Base-by-base conservation (phyloP, 345 rosid genomes). In the Mercurialis annua region DNA sequence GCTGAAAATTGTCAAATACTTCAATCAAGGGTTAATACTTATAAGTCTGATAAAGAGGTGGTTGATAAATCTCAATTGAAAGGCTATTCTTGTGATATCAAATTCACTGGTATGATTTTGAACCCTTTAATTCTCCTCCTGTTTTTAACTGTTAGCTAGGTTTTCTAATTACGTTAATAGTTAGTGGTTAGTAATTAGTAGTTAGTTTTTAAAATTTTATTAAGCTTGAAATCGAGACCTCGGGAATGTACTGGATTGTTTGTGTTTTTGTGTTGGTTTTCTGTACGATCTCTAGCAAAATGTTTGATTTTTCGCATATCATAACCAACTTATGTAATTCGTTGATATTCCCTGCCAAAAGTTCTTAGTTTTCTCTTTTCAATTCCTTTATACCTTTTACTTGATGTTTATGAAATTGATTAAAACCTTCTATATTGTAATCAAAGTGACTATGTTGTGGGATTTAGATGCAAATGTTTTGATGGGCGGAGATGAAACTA, bases 1-100 rank as follows among this genome's bases (percentile, higher is more conserved):
- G 81, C 67, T 2, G 92, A 86, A 6, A 90, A 90, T 76, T 93
- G 97, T 67, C 98, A 90, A 84, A 85, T 90, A 71, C 96, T 90
- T 76, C 97, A 92, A 76, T 88, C 92, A 27, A 80, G 92, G 75
- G 97, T 93, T 18, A 92, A 92, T 71, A 82, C 87, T 77, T 78
- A 71, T 21, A 92, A 92, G 73, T 82, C 96, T 17, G 84, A 82
- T 81, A 85, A 81, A 73, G 85, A 83, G 44, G 62, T 66, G 46
- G 62, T 87, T 40, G 94, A 88, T 78, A 54, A 74, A 0, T 61
- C 80, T 43, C 73, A 62, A 59, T 80, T 93, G 70, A 84, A 77
- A 83, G 81, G 84, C 31, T 93, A 84, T 67, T 90, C 97, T 6
- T 93, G 98, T 55, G 97, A 80, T 38, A 27, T 93, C 53, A 81